phyloP scores from a whole-genome alignment of 495 filamentous ascomycete genomes.

The Patellaria atrata region DNA sequence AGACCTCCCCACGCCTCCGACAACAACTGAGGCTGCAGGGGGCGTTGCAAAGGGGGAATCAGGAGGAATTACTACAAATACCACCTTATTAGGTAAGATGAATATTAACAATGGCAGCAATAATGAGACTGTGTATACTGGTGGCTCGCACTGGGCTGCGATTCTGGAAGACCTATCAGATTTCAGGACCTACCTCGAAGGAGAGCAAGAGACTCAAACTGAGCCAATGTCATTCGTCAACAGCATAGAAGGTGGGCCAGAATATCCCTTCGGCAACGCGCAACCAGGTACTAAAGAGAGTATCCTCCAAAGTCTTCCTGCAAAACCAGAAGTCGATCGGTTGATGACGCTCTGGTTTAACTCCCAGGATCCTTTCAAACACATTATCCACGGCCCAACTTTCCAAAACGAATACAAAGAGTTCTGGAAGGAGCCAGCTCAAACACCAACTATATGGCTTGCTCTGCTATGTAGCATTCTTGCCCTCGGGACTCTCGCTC shows the following conservation, averaged over 20 bases:
- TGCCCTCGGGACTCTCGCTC: conserved; percentile 19
- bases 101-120: conserved; percentile 50
- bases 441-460: conserved; percentile 25
- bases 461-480: conserved; percentile 24
- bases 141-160: conserved; percentile 80
- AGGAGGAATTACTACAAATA: too few species aligned
- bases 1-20: too few species aligned
- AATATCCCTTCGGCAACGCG: conserved; percentile 19
- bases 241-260: conserved; percentile 26
- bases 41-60: too few species aligned
- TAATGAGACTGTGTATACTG: conserved; percentile 69
- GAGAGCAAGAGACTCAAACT: conserved; percentile 10
- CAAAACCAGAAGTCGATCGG: conserved; percentile 23
- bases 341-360: conserved; percentile 28
- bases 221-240: too few species aligned
- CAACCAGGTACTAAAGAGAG: conserved; percentile 13
- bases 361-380: conserved; percentile 6
- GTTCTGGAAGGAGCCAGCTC: conserved; percentile 23
- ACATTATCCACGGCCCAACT: conserved; percentile 24
- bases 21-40: too few species aligned
- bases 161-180: conserved; percentile 59
- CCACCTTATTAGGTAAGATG: conserved; percentile 74
- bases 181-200: conserved; percentile 17
- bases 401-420: conserved; percentile 28
- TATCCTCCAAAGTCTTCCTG: conserved; percentile 22